phyloP scores from a whole-genome alignment of 208 protist species.

The Hexamita inflata region DNA sequence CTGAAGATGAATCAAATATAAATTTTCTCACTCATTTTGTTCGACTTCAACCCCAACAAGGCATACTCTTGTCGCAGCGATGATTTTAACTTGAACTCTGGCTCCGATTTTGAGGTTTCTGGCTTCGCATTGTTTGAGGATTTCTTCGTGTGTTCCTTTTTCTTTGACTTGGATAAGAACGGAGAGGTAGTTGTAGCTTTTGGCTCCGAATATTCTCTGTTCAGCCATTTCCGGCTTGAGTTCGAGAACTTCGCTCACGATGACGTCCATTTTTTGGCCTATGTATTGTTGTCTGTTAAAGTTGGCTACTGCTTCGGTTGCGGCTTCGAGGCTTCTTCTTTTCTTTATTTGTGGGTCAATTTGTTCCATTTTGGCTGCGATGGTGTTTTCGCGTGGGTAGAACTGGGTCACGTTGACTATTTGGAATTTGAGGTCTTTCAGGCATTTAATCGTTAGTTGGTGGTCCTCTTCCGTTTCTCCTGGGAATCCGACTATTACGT shows the following conservation, averaged over 20 bases:
- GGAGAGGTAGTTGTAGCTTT: too few relatives aligned
- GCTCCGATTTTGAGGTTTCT: too few relatives aligned
- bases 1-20: too few relatives aligned
- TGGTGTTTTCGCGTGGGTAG: slow-evolving; percentile 17
- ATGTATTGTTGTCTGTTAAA: slow-evolving; percentile 3
- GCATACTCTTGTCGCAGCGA: too few relatives aligned
- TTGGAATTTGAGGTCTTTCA: neutral
- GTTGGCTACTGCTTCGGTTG: neutral
- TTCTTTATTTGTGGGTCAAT: neutral
- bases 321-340: neutral
- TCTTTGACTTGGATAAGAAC: too few relatives aligned
- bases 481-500: slow-evolving; percentile 33
- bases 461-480: slow-evolving; percentile 35
- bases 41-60: too few relatives aligned
- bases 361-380: slow-evolving; percentile 13
- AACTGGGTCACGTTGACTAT: slow-evolving; percentile 32
- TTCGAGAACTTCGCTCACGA: neutral
- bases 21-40: too few relatives aligned
- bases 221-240: too few relatives aligned
- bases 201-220: too few relatives aligned
- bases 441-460: neutral
- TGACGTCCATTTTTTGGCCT: neutral
- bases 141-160: too few relatives aligned
- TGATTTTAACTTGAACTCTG: too few relatives aligned
- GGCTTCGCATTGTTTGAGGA: too few relatives aligned